Conservation (phyloP, 169 alveolate species). For the Plasmodium relictum region DNA sequence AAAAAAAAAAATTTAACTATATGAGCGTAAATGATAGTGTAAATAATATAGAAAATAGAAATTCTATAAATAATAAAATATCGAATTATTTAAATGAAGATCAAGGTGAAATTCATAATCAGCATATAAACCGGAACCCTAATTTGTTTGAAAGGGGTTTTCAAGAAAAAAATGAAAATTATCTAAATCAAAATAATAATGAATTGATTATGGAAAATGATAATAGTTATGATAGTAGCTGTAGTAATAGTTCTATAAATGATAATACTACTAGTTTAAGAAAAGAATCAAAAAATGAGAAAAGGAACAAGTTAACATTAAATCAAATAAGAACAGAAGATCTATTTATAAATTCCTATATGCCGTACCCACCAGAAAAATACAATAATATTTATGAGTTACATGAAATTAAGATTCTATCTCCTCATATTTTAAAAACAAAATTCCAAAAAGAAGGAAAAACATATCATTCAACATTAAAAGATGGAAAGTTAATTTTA, state of each 20-base stretch:
- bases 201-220: too few species aligned
- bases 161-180: too few species aligned
- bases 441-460: slow-evolving; percentile 33
- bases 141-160: too few species aligned
- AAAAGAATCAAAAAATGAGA: slow-evolving; percentile 8
- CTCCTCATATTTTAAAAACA: slow-evolving; percentile 71
- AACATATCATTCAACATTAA: slow-evolving; percentile 72
- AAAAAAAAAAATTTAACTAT: too few species aligned
- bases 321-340: slow-evolving; percentile 41
- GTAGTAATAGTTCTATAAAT: not conserved
- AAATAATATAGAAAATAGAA: too few species aligned
- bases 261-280: not conserved
- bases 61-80: not conserved
- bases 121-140: too few species aligned
- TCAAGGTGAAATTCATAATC: not conserved
- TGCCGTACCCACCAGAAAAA: slow-evolving; percentile 77
- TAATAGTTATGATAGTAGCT: too few species aligned
- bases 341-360: slow-evolving; percentile 45
- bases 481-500: slow-evolving; percentile 88
- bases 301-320: not conserved
- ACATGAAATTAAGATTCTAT: slow-evolving; percentile 75
- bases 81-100: not conserved
- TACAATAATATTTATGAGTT: slow-evolving; percentile 71
- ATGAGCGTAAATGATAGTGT: too few species aligned
- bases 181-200: not conserved